Evolutionary conservation across 2,329 filamentous ascomycete genomes (phyloP), one percentile per base, ranked within the genome.

Genomic region (Diaporthe sp.): DNA sequence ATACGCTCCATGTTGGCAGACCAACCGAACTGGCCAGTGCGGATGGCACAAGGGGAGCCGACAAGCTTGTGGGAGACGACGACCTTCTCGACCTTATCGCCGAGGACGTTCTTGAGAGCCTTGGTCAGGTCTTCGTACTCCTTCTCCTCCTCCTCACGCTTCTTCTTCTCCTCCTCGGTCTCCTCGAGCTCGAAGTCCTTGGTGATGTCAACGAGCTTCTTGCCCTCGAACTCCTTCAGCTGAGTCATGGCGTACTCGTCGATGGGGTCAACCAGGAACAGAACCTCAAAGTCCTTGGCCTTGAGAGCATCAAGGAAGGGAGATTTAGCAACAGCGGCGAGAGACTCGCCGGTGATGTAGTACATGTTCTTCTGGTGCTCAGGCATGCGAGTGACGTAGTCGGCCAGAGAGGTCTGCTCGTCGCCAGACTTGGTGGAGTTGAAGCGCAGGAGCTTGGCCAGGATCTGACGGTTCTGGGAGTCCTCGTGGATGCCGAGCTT

Each of bases 341-440:
- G 93, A 75, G 96, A 98, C 93, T 99, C 97, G 89, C 97, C 97
- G 79, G 97, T 99, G 92, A 99, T 99, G 95, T 98, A 99, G 94
- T 99, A 99, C 89, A 99, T 95, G 90, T 99, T 96, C 94, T 98
- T 98, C 93, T 99, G 97, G 92, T 98, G 96, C 92, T 98, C 96
- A 77, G 95, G 94, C 97, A 99, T 99, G 89, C 97, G 97, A 80
- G 97, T 98, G 86, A 98, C 91, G 88, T 99, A 99, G 94, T 99
- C 97, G 78, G 93, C 86, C 85, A 99, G 94, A 74, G 97, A 99
- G 81, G 96, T 98, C 84, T 90, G 88, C 90, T 99, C 97, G 82
- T 98, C 96, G 80, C 95, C 96, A 87, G 96, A 98, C 93, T 98
- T 98, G 91, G 97, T 99, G 77, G 96, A 98, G 93, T 94, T 94